Conservation (phyloP, 495 filamentous ascomycete genomes). For the Penicillium manginii region DNA sequence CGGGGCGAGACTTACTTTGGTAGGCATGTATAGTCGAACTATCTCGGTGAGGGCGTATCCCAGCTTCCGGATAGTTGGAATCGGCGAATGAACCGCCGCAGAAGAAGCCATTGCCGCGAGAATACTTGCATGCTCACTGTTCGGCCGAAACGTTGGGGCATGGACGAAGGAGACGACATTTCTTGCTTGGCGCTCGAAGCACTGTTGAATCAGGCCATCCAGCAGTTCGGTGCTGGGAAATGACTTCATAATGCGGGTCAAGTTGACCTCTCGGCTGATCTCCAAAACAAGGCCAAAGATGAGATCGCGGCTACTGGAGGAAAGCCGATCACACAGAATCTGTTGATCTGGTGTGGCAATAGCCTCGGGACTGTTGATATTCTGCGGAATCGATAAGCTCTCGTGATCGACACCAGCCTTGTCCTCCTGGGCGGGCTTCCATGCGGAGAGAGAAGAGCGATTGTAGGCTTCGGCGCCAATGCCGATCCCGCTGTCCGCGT, state of each 20-base stretch:
- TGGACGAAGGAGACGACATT: constrained; percentile 61
- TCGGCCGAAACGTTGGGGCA: constrained; percentile 56
- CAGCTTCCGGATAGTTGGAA: constrained; percentile 61
- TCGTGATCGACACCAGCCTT: constrained; percentile 55
- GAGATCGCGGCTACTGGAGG: constrained; percentile 54
- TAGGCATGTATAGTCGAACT: constrained; percentile 53
- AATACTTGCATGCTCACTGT: constrained; percentile 57
- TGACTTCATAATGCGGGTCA: constrained; percentile 55
- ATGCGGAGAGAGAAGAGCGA: constrained; percentile 56
- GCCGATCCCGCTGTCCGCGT: constrained; percentile 32
- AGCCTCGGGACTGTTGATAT: constrained; percentile 36
- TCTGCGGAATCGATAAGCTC: constrained; percentile 54
- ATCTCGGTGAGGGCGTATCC: constrained; percentile 67
- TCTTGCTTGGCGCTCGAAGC: constrained; percentile 54
- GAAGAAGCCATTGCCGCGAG: constrained; percentile 57
- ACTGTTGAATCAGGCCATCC: constrained; percentile 64
- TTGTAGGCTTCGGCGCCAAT: constrained; percentile 44
- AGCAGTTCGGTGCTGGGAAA: constrained; percentile 64
- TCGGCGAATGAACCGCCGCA: constrained; percentile 57
- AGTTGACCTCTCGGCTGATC: constrained; percentile 48
- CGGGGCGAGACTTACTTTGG: constrained; percentile 36
- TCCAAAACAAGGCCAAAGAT: constrained; percentile 62
- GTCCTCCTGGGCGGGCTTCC: constrained; percentile 55
- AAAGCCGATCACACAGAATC: constrained; percentile 39
- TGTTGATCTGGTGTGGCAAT: constrained; percentile 24